Base-by-base conservation (phyloP, 2,329 filamentous ascomycete genomes). In the Ascochyta koolunga region DNA sequence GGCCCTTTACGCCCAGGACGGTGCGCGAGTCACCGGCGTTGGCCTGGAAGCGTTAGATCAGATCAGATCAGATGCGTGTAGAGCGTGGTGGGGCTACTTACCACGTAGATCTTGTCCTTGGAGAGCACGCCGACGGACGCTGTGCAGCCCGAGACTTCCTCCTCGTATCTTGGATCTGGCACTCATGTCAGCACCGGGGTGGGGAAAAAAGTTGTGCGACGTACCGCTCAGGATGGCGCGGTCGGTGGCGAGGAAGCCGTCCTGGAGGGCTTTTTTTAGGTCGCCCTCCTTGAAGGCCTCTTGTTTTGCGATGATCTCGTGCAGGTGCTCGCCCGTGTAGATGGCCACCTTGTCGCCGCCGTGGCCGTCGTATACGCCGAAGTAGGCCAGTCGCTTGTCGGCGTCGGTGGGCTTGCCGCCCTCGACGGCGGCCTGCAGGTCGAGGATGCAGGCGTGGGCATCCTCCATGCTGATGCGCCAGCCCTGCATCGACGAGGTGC, bases 381-480 rank as follows among this genome's bases (percentile, higher is more conserved):
- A 99, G 81, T 96, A 98, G 65, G 92, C 92, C 71, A 98, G 82
- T 73, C 89, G 87, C 68, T 88, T 86, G 68, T 87, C 81, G 67
- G 88, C 83, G 45, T 85, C 82, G 50, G 86, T 86, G 66, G 88
- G 66, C 61, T 83, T 80, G 59, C 81, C 78, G 55, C 71, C 74
- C 31, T 78, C 77, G 66, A 79, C 79, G 58, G 82, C 80, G 57
- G 86, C 81, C 70, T 95, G 86, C 65, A 98, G 86, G 77, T 98
- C 91, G 74, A 99, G 89, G 46, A 98, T 81, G 50, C 90, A 85
- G 58, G 90, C 91, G 80, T 99, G 95, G 61, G 95, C 88, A 76
- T 99, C 95, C 78, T 99, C 95, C 95, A 99, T 99, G 82, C 91
- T 96, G 80, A 99, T 98, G 80, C 95, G 90, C 95, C 95, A 99